phyloP scores from a whole-genome alignment of 441 rosid species.

The Pelargonium cotyledonis region DNA sequence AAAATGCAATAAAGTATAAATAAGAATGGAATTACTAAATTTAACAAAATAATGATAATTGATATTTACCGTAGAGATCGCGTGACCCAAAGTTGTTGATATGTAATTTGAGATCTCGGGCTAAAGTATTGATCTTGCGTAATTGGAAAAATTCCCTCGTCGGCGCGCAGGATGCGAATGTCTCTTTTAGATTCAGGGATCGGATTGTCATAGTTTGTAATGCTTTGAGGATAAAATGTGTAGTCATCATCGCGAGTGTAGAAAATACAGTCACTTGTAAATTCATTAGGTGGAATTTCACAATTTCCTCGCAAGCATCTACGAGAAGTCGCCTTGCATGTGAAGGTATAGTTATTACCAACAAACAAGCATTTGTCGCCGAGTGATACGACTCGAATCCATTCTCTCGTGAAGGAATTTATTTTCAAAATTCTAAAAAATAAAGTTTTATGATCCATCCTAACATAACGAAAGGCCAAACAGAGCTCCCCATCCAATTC shows the following conservation, averaged over 20 bases:
- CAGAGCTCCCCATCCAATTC: not conserved
- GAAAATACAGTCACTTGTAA: not conserved
- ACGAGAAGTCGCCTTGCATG: not conserved
- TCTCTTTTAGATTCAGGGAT: too few species aligned
- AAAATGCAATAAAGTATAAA: too few species aligned
- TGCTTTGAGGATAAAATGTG: not conserved
- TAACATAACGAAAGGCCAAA: not conserved
- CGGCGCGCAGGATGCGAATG: too few species aligned
- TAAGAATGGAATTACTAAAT: too few species aligned
- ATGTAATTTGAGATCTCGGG: too few species aligned
- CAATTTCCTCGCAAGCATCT: not conserved
- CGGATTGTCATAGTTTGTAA: too few species aligned
- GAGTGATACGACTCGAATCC: not conserved
- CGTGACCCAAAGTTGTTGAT: too few species aligned
- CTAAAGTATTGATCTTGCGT: too few species aligned
- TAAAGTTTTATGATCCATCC: not conserved
- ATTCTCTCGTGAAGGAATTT: not conserved
- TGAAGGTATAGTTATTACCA: not conserved
- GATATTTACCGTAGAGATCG: too few species aligned
- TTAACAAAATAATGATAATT: too few species aligned
- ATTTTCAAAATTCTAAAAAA: not conserved
- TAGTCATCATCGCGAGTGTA: not conserved
- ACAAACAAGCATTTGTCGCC: not conserved
- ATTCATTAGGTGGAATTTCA: not conserved
- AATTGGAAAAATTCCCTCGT: too few species aligned